phyloP scores from a whole-genome alignment of 2,329 filamentous ascomycete species.

The Chlorencoelia australis region DNA sequence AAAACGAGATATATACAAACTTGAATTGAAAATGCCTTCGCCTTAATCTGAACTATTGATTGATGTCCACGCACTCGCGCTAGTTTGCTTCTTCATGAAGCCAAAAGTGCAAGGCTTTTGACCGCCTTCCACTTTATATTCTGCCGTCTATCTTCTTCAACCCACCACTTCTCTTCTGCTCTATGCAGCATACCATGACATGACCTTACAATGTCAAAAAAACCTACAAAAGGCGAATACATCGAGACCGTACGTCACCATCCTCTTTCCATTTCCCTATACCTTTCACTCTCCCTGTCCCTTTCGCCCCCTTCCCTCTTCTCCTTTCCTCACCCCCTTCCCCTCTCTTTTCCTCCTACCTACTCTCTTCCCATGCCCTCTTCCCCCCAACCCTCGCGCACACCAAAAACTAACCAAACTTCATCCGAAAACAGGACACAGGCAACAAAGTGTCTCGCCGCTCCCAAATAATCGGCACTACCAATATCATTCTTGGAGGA shows the following conservation, averaged over 20 bases:
- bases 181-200: slow-evolving; percentile 1
- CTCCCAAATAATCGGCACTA: slow-evolving; percentile 83
- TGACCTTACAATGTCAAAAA: slow-evolving; percentile 55
- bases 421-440: slow-evolving; percentile 81
- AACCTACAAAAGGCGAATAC: slow-evolving; percentile 79
- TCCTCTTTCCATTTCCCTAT: no score
- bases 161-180: not conserved
- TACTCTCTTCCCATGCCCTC: not conserved
- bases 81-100: no score
- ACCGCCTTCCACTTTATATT: not conserved
- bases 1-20: no score
- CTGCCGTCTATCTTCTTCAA: not conserved
- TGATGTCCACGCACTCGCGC: no score
- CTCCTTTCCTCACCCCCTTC: no score
- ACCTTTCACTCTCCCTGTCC: not conserved
- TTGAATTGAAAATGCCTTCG: no score
- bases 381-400: not conserved
- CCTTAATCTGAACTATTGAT: no score
- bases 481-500: slow-evolving; percentile 95
- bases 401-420: slow-evolving; percentile 5
- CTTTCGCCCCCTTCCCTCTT: not conserved
- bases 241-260: slow-evolving; percentile 74
- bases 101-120: no score
- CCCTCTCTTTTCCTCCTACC: not conserved
- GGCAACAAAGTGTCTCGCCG: slow-evolving; percentile 97